These are phyloP conservation scores for Perilla frutescens DNA, from an alignment of 257 asterid genomes.

Conservation along the genomic window DNA sequence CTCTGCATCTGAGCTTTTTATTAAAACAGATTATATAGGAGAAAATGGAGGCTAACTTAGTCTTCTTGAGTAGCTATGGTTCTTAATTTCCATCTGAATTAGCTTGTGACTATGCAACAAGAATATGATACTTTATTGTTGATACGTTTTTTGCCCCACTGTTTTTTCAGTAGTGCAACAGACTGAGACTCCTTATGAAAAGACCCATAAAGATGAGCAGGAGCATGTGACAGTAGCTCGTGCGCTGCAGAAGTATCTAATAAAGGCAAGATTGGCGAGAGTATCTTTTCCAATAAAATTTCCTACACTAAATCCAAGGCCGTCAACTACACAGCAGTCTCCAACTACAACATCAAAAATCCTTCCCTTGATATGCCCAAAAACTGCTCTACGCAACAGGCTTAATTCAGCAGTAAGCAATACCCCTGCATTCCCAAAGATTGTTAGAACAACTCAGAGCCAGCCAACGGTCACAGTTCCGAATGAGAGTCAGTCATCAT, in stretches of 20 bases:
- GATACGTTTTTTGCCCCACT: slow-evolving; percentile 26
- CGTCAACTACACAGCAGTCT: slow-evolving; percentile 60
- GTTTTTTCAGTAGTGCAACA: slow-evolving; percentile 74
- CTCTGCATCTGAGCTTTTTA: background rate
- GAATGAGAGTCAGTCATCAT: slow-evolving; percentile 46
- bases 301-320: slow-evolving; percentile 64
- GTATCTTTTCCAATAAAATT: slow-evolving; percentile 78
- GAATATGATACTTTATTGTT: slow-evolving; percentile 20
- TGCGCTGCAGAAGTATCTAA: slow-evolving; percentile 77
- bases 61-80: slow-evolving; percentile 19
- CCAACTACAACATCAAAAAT: slow-evolving; percentile 80
- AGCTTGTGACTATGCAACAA: background rate
- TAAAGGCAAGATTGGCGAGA: slow-evolving; percentile 67
- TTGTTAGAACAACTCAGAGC: slow-evolving; percentile 47
- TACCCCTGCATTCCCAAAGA: slow-evolving; percentile 49
- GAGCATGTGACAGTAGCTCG: slow-evolving; percentile 95
- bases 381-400: slow-evolving; percentile 60
- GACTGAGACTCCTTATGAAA: slow-evolving; percentile 64
- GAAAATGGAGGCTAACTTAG: slow-evolving; percentile 6
- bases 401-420: slow-evolving; percentile 45
- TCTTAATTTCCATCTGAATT: slow-evolving; percentile 14
- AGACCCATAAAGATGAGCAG: slow-evolving; percentile 74
- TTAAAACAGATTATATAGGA: background rate
- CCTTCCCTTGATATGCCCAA: slow-evolving; percentile 88
- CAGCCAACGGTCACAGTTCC: slow-evolving; percentile 44